A percentile compares a stretch with the other conserved stretches of the same genome.
These are phyloP conservation scores for Tripidium arundinaceum DNA, from an alignment of 202 grass and related monocot genomes.

Conservation along the genomic window DNA sequence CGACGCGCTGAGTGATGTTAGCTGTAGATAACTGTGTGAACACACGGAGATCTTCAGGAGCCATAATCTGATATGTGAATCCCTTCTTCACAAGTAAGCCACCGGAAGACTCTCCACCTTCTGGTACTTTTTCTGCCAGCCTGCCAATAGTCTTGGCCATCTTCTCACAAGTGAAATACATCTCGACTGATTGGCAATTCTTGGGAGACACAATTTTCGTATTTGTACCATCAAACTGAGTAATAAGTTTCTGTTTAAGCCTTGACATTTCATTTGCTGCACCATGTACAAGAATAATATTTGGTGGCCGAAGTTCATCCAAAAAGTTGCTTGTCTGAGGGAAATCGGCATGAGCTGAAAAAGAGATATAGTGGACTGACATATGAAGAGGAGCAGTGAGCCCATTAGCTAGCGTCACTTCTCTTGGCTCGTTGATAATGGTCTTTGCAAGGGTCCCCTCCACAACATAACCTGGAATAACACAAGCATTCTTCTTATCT, in stretches of 20 bases:
- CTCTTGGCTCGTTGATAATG: slow-evolving; percentile 91
- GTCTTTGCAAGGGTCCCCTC: slow-evolving; percentile 84
- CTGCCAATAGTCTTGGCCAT: slow-evolving; percentile 91
- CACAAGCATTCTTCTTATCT: slow-evolving; percentile 94
- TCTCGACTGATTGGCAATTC: slow-evolving; percentile 87
- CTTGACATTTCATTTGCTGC: slow-evolving; percentile 96
- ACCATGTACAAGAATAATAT: slow-evolving; percentile 95
- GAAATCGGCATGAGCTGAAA: slow-evolving; percentile 94
- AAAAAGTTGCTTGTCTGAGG: slow-evolving; percentile 84
- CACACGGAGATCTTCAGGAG: slow-evolving; percentile 88
- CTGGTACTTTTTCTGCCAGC: slow-evolving; percentile 70
- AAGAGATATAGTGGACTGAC: slow-evolving; percentile 92
- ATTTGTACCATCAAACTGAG: slow-evolving; percentile 78
- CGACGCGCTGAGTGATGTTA: slow-evolving; percentile 78
- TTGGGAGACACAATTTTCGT: slow-evolving; percentile 77
- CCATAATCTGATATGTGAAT: slow-evolving; percentile 95
- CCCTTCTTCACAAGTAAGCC: slow-evolving; percentile 95
- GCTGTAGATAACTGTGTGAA: slow-evolving; percentile 81
- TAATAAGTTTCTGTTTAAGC: slow-evolving; percentile 82
- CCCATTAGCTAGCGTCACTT: slow-evolving; percentile 88
- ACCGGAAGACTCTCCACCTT: slow-evolving; percentile 51
- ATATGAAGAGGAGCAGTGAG: slow-evolving; percentile 82
- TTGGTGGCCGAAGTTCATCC: slow-evolving; percentile 74
- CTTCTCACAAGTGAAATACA: slow-evolving; percentile 93
- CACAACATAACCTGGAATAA: slow-evolving; percentile 85